These are phyloP conservation scores for Tagetes patula DNA, from an alignment of 129 eudicot genomes.

Conservation along the genomic window DNA sequence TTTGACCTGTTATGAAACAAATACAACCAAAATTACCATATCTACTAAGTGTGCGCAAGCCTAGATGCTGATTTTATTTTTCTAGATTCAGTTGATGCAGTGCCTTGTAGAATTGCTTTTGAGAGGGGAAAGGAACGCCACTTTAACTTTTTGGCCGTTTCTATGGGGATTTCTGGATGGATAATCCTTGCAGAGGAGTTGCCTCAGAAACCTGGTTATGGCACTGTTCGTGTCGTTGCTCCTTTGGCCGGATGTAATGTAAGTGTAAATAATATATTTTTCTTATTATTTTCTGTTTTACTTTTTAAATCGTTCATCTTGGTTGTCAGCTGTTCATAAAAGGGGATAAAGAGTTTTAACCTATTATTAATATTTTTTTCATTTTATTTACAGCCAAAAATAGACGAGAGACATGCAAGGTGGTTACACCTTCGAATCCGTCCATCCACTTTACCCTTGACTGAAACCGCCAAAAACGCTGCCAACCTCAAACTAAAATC, in stretches of 20 bases:
- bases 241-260: conserved; percentile 94
- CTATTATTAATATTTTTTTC: too few species aligned
- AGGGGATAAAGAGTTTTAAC: too few species aligned
- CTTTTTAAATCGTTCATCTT: too few species aligned
- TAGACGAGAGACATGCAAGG: conserved; percentile 76
- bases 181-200: conserved; percentile 76
- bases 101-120: conserved; percentile 93
- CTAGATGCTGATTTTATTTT: background rate
- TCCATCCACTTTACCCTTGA: conserved; percentile 59
- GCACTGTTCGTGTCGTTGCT: conserved; percentile 77
- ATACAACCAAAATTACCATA: background rate
- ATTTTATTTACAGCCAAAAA: conserved; percentile 56
- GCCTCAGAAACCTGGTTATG: conserved; percentile 47
- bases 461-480: conserved; percentile 38
- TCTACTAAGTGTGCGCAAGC: background rate
- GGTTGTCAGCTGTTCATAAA: too few species aligned
- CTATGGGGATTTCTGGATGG: conserved; percentile 85
- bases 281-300: too few species aligned
- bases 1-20: too few species aligned
- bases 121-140: conserved; percentile 97
- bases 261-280: conserved; percentile 9
- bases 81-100: conserved; percentile 66
- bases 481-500: conserved; percentile 53
- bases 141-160: conserved; percentile 64
- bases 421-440: conserved; percentile 97